Percentiles rank a stretch among this genome's conserved stretches.
These are phyloP conservation scores for barley (Hordeum vulgare) DNA, from an alignment of 176 grass and related monocot species.

Conservation along the genomic window MorexV3_pseudomolecules_assembly NC_058522.1:582157389-582157888, in stretches of 20 bases:
- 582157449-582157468: neutral
- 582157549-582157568: slow-evolving; percentile 61
- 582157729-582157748: slow-evolving; percentile 17
- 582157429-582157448: neutral
- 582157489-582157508: slow-evolving; percentile 82
- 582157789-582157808: slow-evolving; percentile 23
- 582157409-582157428: neutral
- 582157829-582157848: slow-evolving; percentile 20
- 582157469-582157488: slow-evolving; percentile 45
- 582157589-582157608: slow-evolving; percentile 87
- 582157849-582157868: slow-evolving; percentile 14
- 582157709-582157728: slow-evolving; percentile 36
- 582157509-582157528: slow-evolving; percentile 78
- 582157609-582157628: slow-evolving; percentile 54
- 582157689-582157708: slow-evolving; percentile 41
- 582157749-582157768: slow-evolving; percentile 21
- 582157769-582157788: slow-evolving; percentile 40
- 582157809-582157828: slow-evolving; percentile 30
- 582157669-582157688: slow-evolving; percentile 37
- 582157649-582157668: slow-evolving; percentile 65
- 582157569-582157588: slow-evolving; percentile 76
- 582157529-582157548: slow-evolving; percentile 51
- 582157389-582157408: neutral
- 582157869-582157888: slow-evolving; percentile 30
- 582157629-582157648: slow-evolving; percentile 68